Conservation (phyloP, 768 basidiomycete species). For the Hemileccinum rubropunctum region DNA sequence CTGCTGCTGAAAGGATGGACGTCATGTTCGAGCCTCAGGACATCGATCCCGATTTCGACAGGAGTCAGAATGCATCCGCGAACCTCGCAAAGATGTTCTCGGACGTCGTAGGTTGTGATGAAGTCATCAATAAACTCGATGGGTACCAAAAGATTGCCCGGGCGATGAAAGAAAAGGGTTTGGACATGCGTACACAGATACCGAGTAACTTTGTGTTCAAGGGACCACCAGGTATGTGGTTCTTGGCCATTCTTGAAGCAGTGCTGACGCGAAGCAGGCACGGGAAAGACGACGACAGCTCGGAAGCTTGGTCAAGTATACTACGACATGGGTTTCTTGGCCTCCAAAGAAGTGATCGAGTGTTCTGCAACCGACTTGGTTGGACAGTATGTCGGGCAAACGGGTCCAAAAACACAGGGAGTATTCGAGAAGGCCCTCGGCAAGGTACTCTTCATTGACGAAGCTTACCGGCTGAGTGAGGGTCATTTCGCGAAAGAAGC, state of each 20-base stretch:
- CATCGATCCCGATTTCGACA: conserved; percentile 63
- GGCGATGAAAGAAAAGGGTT: conserved; percentile 39
- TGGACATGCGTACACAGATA: conserved; percentile 48
- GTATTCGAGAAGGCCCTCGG: conserved; percentile 66
- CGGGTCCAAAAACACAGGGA: conserved; percentile 63
- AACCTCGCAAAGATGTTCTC: conserved; percentile 60
- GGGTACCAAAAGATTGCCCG: conserved; percentile 52
- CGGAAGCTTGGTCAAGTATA: conserved; percentile 64
- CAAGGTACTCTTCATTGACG: conserved; percentile 69
- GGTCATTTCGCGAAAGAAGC: conserved; percentile 72
- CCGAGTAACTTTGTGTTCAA: conserved; percentile 70
- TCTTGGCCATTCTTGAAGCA: fast-evolving
- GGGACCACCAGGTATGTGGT: conserved; percentile 59
- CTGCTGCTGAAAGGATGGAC: conserved; percentile 21
- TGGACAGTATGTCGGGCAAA: conserved; percentile 69
- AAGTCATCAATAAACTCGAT: conserved; percentile 46
- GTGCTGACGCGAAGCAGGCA: conserved; percentile 40
- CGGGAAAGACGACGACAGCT: conserved; percentile 63
- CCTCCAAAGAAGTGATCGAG: conserved; percentile 52
- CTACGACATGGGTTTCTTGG: conserved; percentile 62
- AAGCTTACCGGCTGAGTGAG: conserved; percentile 63
- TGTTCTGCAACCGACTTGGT: conserved; percentile 72
- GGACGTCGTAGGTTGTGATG: conserved; percentile 61
- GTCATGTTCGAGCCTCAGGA: conserved; percentile 46
- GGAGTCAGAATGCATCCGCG: conserved; percentile 42